phyloP scores from a whole-genome alignment of 2,329 filamentous ascomycete species.

The Alternaria triticimaculans region DNA sequence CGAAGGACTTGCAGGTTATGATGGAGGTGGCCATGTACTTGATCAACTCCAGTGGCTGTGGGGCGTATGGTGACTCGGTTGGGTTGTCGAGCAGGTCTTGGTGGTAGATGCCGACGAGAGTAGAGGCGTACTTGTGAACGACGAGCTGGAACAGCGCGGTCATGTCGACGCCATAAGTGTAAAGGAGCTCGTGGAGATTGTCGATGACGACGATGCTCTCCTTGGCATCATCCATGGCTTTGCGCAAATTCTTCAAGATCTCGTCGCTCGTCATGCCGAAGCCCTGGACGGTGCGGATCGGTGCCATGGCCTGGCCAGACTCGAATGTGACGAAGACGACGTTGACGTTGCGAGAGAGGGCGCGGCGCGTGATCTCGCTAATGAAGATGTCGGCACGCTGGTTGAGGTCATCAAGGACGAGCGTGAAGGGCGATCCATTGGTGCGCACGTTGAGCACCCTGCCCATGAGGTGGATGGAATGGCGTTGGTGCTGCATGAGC shows the following conservation, averaged over 20 bases:
- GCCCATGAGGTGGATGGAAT: conserved; percentile 83
- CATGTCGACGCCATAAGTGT: conserved; percentile 53
- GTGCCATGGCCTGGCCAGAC: conserved; percentile 68
- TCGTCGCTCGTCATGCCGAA: conserved; percentile 65
- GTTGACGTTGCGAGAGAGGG: conserved; percentile 62
- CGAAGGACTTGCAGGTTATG: conserved; percentile 73
- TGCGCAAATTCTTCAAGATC: conserved; percentile 38
- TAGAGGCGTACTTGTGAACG: conserved; percentile 69
- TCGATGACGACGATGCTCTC: conserved; percentile 75
- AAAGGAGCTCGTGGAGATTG: conserved; percentile 70
- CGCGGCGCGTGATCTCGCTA: conserved; percentile 75
- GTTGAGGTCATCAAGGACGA: conserved; percentile 84
- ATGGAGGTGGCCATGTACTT: conserved; percentile 89
- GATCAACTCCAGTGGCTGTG: conserved; percentile 70
- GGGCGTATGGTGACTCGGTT: conserved; percentile 51
- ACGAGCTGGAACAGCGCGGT: conserved; percentile 72
- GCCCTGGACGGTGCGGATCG: conserved; percentile 72
- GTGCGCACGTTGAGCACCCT: conserved; percentile 81
- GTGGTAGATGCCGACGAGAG: conserved; percentile 83
- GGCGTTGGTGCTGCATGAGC: conserved; percentile 72
- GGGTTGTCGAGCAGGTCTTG: conserved; percentile 68
- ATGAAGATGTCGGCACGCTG: conserved; percentile 76
- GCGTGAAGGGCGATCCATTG: conserved; percentile 82
- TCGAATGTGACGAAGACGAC: conserved; percentile 81
- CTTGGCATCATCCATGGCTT: conserved; percentile 27